Base-by-base conservation (phyloP, 2,329 filamentous ascomycete species). In the Mycogone perniciosa region DNA sequence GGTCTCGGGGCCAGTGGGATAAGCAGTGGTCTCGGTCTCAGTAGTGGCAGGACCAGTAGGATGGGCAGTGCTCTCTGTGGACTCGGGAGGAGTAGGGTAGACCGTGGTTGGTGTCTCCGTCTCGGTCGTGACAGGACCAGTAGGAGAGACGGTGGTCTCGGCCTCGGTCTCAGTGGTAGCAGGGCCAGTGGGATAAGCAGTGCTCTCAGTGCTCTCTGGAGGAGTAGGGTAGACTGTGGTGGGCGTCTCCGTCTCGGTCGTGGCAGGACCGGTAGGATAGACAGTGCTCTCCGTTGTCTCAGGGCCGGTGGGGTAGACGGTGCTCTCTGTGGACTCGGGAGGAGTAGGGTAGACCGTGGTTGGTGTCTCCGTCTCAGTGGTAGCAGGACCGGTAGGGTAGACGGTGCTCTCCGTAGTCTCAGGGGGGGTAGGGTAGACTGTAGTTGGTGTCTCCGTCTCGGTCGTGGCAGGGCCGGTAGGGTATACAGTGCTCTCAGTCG, bases 131-230 rank as follows among this genome's bases (percentile, higher is more conserved):
- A 31, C 34, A 6, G 39, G 49, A 10, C 26, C 48, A 31, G 44
- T 55, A 34, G n/a, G n/a, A n/a, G n/a, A n/a, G n/a, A 33, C 26
- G 30, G 51, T 52, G 42, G 46, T 50, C 9, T 27, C 5, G 4
- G 39, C 3, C 9, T 41, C 26, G 13, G 48, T 46, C 7, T 46
- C 29, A 38, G 49, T 57, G 27, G 57, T 57, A 0, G 39, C 52
- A 6, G 45, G 41, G 31, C 26, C 48, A 9, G 51, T 11, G 4
- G 10, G 8, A 9, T 41, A 9, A 4, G 39, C 20, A 2, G 34
- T 41, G 20, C 2, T 20, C 20, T 39, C 13, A 27, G 54, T 57
- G n/a, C 54, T 57, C 29, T 31, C 7, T 39, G 48, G 41, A 47
- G 51, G 51, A 37, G 33, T 13, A 31, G 50, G 13, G 38, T 42